Conservation (phyloP, 306 rosid species). For the Phaseolus lunatus region DNA sequence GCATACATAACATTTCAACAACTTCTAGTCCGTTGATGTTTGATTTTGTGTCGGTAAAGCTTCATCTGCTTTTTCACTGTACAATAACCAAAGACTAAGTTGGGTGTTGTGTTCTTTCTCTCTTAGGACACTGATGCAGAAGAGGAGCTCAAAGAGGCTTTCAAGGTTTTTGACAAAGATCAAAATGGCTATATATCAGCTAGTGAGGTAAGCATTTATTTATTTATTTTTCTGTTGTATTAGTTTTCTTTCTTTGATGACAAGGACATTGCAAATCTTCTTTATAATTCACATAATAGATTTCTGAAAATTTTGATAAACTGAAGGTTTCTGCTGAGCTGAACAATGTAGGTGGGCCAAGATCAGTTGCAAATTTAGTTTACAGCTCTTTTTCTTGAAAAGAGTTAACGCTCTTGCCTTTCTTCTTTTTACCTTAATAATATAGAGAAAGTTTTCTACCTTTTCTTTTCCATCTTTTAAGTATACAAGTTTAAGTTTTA, state of each 20-base stretch:
- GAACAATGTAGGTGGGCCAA: slow-evolving; percentile 12
- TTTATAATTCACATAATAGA: background rate
- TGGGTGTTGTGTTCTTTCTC: slow-evolving; percentile 14
- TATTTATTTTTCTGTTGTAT: background rate
- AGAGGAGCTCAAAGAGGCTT: slow-evolving; percentile 93
- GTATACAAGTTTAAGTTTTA: too few species aligned
- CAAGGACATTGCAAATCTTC: background rate
- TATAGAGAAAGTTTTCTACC: background rate
- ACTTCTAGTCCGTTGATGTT: background rate
- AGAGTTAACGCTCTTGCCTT: background rate
- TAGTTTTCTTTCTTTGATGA: background rate
- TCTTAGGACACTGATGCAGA: slow-evolving; percentile 85
- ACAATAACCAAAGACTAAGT: slow-evolving; percentile 25
- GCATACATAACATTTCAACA: background rate
- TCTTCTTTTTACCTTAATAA: background rate
- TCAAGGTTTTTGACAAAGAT: slow-evolving; percentile 96
- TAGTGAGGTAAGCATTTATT: slow-evolving; percentile 65
- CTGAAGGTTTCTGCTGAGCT: slow-evolving; percentile 18
- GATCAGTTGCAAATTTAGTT: slow-evolving; percentile 26
- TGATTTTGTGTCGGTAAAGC: slow-evolving; percentile 6
- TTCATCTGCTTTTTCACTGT: background rate
- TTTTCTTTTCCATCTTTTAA: background rate
- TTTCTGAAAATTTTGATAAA: slow-evolving; percentile 11
- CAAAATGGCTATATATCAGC: slow-evolving; percentile 97
- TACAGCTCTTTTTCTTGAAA: background rate